Evolutionary conservation across 805 yeast genomes (phyloP).

Genomic region (Priceomyces melissophilus): DNA sequence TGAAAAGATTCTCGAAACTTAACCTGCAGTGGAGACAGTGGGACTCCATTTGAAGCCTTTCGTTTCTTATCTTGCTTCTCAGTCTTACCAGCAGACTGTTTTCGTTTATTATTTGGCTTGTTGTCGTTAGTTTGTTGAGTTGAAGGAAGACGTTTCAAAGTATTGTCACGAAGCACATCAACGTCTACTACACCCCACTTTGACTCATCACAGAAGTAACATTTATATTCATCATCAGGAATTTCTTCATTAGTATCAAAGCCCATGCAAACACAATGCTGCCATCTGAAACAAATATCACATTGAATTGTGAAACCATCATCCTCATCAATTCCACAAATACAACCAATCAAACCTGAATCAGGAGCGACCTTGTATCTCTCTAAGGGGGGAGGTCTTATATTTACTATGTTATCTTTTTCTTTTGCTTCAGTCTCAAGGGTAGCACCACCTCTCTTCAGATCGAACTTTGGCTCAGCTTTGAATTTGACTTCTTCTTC

Average conservation of each 20-base stretch:
- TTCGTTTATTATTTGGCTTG: constrained; percentile 11
- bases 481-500: background rate
- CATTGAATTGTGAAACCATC: constrained; percentile 95
- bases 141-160: constrained; percentile 26
- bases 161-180: constrained; percentile 25
- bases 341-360: constrained; percentile 82
- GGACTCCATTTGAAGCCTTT: constrained; percentile 2
- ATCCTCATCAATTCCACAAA: constrained; percentile 83
- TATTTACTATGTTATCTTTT: background rate
- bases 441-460: constrained; percentile 8
- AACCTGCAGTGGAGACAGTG: background rate
- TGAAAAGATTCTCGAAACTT: background rate
- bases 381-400: constrained; percentile 29
- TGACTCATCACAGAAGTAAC: constrained; percentile 65
- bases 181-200: constrained; percentile 45
- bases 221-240: constrained; percentile 73
- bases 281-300: constrained; percentile 91
- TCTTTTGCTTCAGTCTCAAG: constrained; percentile 2
- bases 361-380: constrained; percentile 72
- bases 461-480: background rate
- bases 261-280: constrained; percentile 88
- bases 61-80: constrained; percentile 14
- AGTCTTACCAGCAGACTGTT: constrained; percentile 14
- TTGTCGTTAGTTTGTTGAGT: constrained; percentile 14
- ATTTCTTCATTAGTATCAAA: constrained; percentile 67